Evolutionary conservation across 257 asterid species (phyloP).

Genomic region (Apocynum venetum): DNA sequence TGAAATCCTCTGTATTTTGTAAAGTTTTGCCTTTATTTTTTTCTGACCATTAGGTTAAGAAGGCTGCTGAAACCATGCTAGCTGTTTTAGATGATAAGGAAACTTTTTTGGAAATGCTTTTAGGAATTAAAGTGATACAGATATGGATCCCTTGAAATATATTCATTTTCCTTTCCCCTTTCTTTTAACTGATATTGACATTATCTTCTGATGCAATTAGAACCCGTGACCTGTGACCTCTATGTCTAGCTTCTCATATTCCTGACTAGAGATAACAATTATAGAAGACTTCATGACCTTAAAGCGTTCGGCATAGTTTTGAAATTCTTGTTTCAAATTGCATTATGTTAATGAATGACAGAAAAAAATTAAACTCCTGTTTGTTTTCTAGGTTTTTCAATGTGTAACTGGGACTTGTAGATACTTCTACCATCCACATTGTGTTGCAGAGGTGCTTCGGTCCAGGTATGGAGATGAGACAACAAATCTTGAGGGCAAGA

Average conservation of each 20-base stretch:
- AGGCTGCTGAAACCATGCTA: neutral
- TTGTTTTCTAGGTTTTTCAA: slow-evolving; percentile 62
- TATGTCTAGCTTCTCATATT: neutral
- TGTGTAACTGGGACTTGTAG: slow-evolving; percentile 92
- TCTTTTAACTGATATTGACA: neutral
- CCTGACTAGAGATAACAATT: neutral
- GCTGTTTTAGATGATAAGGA: neutral
- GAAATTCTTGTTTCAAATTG: neutral
- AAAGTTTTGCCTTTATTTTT: neutral
- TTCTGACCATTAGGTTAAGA: neutral
- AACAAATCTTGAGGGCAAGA: slow-evolving; percentile 40
- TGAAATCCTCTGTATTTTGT: neutral
- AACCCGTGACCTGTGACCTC: neutral
- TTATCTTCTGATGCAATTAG: neutral
- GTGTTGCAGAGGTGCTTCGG: slow-evolving; percentile 69
- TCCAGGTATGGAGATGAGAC: slow-evolving; percentile 46
- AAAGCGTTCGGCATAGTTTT: neutral
- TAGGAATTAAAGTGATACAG: slow-evolving; percentile 3
- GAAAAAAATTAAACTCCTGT: neutral
- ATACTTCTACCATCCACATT: slow-evolving; percentile 75
- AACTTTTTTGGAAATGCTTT: neutral
- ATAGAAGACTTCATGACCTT: neutral
- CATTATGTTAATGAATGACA: neutral
- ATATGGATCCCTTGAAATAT: too few species aligned
- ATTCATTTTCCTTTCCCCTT: neutral